Evolutionary conservation across 2,329 filamentous ascomycete genomes (phyloP).

Genomic region (Alternaria viburni): DNA sequence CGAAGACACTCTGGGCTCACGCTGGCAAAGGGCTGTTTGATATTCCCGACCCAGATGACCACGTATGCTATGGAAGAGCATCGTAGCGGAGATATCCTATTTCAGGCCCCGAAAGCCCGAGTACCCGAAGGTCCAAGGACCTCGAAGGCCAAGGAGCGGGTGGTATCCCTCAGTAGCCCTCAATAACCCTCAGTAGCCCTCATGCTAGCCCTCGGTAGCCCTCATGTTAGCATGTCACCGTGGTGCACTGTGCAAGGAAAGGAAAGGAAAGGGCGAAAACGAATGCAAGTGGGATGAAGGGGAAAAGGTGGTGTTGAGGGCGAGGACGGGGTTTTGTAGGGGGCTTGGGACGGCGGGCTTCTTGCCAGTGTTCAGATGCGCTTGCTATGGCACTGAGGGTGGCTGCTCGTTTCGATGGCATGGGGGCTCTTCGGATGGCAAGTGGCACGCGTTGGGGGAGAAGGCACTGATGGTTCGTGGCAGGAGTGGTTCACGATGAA

Average conservation of each 20-base stretch:
- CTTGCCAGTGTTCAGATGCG: neutral
- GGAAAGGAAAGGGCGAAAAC: neutral
- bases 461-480: neutral
- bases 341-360: neutral
- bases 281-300: neutral
- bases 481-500: neutral
- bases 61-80: neutral
- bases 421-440: neutral
- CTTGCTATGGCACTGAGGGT: neutral
- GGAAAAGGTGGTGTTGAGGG: neutral
- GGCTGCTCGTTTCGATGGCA: neutral
- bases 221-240: neutral
- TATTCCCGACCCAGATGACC: neutral
- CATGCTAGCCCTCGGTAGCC: neutral
- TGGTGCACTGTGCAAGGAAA: neutral
- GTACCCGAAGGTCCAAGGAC: too few species aligned
- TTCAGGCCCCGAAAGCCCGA: too few species aligned
- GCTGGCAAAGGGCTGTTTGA: neutral
- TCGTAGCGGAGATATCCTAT: too few species aligned
- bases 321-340: neutral
- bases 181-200: too few species aligned
- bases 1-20: neutral
- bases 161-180: neutral
- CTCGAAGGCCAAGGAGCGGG: too few species aligned
- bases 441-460: neutral